Base-by-base conservation (phyloP, 106 monocot genomes). In the Dioscorea zingiberensis region DNA sequence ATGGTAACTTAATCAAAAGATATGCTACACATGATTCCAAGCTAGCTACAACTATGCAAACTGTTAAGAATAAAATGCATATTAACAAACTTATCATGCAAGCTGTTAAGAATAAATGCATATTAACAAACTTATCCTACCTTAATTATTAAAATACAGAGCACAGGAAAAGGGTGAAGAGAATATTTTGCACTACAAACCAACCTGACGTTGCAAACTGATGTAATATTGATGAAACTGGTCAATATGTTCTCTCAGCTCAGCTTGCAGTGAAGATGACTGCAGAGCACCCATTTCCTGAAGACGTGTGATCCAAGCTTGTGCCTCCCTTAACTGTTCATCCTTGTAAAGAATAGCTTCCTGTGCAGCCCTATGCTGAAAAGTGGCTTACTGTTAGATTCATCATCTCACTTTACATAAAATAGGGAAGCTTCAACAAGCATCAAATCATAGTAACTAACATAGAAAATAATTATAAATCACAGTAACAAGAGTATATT, bases 191-290 rank as follows among this genome's bases (percentile, higher is more conserved):
- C 61, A 46, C 25, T 3, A 46, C 44, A 62, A 21, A 68, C 2
- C 25, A 68, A 92, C 97, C 88, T 98, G 97, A 46, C 75, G 72
- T 27, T 89, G 87, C 21, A 84, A 70, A 62, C 66, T 75, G 62
- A 81, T 57, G 74, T 81, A 98, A 76, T 77, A 98, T 63, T 92
- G 97, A 45, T 86, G 88, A 49, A 98, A 98, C 46, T 98, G 97
- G 54, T 98, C 97, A 53, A 75, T 82, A 1, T 84, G 88, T 29
- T 98, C 89, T 59, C 84, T 78, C 25, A 98, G 44, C 68, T 92
- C 88, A 65, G 83, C 79, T 84, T 98, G 97, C 46, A 97, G 63
- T 11, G 83, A 70, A 44, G 89, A 74, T 24, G 78, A 80, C 47
- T 95, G 90, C 48, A 92, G 59, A 63, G 84, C 88, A 75, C 91